Conservation (phyloP, 306 rosid genomes). For the Fagus crenata region DNA sequence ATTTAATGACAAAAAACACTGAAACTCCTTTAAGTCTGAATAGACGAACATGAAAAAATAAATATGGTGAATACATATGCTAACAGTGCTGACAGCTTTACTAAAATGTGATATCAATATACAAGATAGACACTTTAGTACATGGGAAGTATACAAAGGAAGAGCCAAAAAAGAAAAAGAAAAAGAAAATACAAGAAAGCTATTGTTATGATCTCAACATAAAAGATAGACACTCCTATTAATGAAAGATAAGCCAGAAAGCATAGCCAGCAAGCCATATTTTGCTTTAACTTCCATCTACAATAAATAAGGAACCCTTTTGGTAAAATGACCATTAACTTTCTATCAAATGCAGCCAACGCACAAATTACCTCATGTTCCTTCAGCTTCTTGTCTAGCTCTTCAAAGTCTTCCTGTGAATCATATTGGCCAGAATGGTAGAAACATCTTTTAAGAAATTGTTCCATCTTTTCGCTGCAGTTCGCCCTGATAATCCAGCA, state of each 20-base stretch:
- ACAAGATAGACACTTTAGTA: too few species aligned
- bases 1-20: too few species aligned
- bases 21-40: neutral
- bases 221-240: neutral
- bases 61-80: too few species aligned
- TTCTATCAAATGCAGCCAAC: conserved; percentile 4
- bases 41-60: neutral
- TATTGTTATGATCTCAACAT: neutral
- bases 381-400: conserved; percentile 73
- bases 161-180: too few species aligned
- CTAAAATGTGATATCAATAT: neutral
- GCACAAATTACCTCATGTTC: conserved; percentile 71
- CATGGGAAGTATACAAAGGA: too few species aligned
- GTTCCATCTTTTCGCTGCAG: conserved; percentile 77
- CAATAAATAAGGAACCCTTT: neutral
- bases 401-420: conserved; percentile 69
- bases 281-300: neutral
- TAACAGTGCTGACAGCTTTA: neutral
- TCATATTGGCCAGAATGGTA: conserved; percentile 95
- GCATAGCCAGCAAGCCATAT: neutral
- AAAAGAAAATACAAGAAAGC: too few species aligned
- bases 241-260: neutral
- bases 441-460: conserved; percentile 83
- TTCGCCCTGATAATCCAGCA: conserved; percentile 63
- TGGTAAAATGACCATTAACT: neutral